These are phyloP conservation scores for Aureobasidium subglaciale DNA, from an alignment of 2,329 filamentous ascomycete genomes.

Conservation along the genomic window DNA sequence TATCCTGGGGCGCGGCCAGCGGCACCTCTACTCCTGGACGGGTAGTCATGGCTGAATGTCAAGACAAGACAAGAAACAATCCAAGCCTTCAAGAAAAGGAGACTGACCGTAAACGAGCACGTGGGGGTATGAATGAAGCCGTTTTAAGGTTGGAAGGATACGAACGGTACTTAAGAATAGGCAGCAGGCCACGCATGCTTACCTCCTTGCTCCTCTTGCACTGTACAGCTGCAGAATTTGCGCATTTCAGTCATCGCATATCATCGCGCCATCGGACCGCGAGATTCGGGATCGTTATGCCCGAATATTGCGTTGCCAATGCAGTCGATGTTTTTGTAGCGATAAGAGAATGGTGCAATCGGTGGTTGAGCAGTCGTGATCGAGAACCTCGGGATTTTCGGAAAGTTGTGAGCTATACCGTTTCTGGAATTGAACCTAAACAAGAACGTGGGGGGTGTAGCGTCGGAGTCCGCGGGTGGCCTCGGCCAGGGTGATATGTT, in stretches of 20 bases:
- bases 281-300: neutral
- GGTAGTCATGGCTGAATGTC: neutral
- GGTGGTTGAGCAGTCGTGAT: constrained; percentile 13
- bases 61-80: neutral
- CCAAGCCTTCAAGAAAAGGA: neutral
- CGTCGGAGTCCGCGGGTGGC: neutral
- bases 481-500: too few species aligned
- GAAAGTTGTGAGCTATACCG: neutral
- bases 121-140: neutral
- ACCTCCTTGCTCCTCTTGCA: neutral
- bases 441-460: neutral
- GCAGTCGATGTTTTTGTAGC: neutral
- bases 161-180: neutral
- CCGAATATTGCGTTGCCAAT: neutral
- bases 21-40: neutral
- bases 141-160: constrained; percentile 4
- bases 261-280: neutral
- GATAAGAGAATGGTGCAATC: constrained; percentile 10
- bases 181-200: constrained; percentile 9
- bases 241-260: neutral
- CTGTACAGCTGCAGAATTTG: neutral
- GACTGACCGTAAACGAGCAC: neutral
- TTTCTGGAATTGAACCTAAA: neutral
- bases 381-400: neutral
- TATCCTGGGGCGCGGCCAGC: neutral